Evolutionary conservation across 1,139 yeast species (phyloP), one percentile per base, ranked within the genome.

Genomic region (Pneumocystis murina): DNA sequence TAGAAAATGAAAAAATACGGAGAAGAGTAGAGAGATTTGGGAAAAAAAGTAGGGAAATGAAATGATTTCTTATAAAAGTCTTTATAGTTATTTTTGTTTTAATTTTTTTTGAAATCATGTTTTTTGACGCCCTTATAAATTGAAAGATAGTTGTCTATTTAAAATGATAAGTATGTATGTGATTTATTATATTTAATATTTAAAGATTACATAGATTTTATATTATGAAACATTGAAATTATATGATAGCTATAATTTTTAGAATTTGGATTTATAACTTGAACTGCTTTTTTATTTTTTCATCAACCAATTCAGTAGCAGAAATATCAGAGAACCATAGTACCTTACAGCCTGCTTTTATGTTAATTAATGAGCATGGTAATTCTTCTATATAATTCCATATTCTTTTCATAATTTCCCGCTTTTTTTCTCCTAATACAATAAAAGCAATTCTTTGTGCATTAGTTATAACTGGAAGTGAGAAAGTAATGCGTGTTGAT

Each of bases 281-380:
- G 24, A 48, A 48, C 12, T 20, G 55, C 12, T 48, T 48, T 24
- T 24, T 48, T 48, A 48, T 14, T 24, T 12, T 48, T 24, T 48
- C 82, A 72, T 83, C 84, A 66, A 87, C 86, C 70, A 91, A 97
- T 66, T 85, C 84, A 70, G 92, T 81, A 7, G 98, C 97, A 70
- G 87, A 97, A 71, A 89, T 89, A 75, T 92, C 98, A 60, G 92
- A 97, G 78, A 92, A 92, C 98, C 98, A 92, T 20, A 92, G 83
- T 10, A 92, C 96, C 76, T 87, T 87, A 40, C 97, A 97, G 1
- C 96, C 96, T 35, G 97, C 96, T 43, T 90, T 89, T 75, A 90
- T 97, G 73, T 91, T 91, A 67, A 92, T 97, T 65, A 92, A 85
- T 66, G 95, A 85, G 67, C 95, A 87, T 33, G 98, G 98, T 68